Percentiles rank a stretch among this genome's conserved stretches.
These are phyloP conservation scores for Venturia effusa DNA, from an alignment of 2,329 filamentous ascomycete genomes.

Conservation along the genomic window DNA sequence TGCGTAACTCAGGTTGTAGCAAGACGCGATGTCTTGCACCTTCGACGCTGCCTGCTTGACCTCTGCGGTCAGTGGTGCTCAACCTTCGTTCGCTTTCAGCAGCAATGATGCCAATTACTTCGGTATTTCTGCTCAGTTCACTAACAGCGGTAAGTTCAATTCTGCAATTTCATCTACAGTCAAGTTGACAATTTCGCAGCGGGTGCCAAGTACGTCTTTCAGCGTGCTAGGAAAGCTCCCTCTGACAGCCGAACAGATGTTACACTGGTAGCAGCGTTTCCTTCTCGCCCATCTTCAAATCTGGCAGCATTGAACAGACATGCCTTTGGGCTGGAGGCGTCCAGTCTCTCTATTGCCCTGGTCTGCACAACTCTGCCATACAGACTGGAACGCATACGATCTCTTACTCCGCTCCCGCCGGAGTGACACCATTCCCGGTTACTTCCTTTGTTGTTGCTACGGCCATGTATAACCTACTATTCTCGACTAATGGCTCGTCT, in stretches of 20 bases:
- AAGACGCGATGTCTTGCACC: conserved; percentile 1
- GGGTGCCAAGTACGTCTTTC: neutral
- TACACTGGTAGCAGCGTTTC: neutral
- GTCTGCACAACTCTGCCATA: neutral
- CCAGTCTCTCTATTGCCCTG: conserved; percentile 6
- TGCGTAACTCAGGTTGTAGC: neutral
- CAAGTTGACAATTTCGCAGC: neutral
- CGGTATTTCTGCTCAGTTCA: neutral
- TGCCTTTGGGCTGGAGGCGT: neutral
- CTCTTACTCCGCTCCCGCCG: neutral
- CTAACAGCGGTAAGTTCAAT: neutral
- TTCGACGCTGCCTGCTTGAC: conserved; percentile 5
- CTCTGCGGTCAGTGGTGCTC: conserved; percentile 1
- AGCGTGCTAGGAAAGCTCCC: neutral
- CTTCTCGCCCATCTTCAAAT: neutral
- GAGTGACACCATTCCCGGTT: neutral
- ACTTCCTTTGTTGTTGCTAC: neutral
- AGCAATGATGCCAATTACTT: neutral
- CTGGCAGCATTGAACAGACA: neutral
- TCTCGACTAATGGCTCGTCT: too few relatives aligned
- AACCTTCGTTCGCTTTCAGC: conserved; percentile 5
- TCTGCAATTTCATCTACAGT: neutral
- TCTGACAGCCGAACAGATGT: neutral
- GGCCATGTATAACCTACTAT: neutral
- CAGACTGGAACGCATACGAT: neutral